A percentile compares a stretch with the other conserved stretches of the same genome.
Conservation (phyloP, 2,329 filamentous ascomycete genomes). For the Cercospora sp. region DNA sequence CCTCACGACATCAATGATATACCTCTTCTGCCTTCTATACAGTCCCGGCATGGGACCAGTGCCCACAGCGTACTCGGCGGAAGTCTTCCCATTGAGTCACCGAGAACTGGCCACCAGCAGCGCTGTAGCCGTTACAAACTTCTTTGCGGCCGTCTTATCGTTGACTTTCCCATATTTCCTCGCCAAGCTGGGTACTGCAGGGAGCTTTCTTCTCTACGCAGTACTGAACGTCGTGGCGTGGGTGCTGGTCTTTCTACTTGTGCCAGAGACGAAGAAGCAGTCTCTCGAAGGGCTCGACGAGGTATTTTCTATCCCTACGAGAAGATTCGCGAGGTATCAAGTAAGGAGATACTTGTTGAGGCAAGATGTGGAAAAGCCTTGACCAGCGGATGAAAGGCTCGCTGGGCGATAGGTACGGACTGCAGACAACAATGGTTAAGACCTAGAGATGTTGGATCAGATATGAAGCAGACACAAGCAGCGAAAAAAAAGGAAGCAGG, state of each 20-base stretch:
- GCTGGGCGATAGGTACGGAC: not conserved
- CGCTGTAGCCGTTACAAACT: slow-evolving; percentile 58
- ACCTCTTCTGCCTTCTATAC: slow-evolving; percentile 56
- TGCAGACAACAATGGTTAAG: not conserved
- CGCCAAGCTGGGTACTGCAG: slow-evolving; percentile 50
- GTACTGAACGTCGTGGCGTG: slow-evolving; percentile 57
- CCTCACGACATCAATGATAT: slow-evolving; percentile 43
- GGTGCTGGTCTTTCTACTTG: slow-evolving; percentile 48
- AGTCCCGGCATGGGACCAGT: slow-evolving; percentile 46
- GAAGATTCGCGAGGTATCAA: not conserved
- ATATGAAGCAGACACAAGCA: not conserved
- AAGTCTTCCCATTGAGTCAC: slow-evolving; percentile 48
- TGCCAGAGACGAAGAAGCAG: slow-evolving; percentile 51
- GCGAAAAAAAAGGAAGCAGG: not conserved
- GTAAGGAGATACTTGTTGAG: not conserved
- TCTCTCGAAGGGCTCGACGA: slow-evolving; percentile 51
- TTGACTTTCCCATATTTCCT: slow-evolving; percentile 52
- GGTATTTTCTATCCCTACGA: slow-evolving; percentile 53
- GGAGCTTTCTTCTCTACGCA: slow-evolving; percentile 58
- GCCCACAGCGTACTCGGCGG: slow-evolving; percentile 45
- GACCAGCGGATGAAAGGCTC: not conserved
- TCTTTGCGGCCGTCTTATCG: slow-evolving; percentile 41
- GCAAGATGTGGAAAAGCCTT: not conserved
- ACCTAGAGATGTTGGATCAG: not conserved
- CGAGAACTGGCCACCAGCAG: slow-evolving; percentile 48